Evolutionary conservation across 2,329 filamentous ascomycete species (phyloP), one percentile per base, ranked within the genome.

Genomic region (Hirsutella rhossiliensis): DNA sequence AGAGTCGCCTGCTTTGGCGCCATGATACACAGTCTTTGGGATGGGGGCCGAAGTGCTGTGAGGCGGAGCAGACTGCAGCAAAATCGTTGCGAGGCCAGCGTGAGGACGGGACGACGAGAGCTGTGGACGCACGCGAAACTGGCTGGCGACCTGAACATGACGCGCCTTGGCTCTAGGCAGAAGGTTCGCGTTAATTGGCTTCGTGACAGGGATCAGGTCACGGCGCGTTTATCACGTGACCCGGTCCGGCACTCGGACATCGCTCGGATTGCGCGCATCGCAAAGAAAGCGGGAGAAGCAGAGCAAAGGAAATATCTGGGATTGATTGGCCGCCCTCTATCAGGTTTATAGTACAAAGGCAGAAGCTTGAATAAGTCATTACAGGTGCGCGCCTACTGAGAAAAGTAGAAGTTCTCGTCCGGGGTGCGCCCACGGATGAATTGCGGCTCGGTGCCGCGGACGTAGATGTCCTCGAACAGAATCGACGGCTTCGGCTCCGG

Each of bases 401-500:
- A 84, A 70, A 87, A 95, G 74, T 94, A 96, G 71, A 82, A 92
- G 69, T 88, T 90, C 84, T 97, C 92, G 61, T 97, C 89, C 44
- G 83, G 76, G 47, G 84, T 88, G 50, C 90, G 78, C 56, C 90
- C 90, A 56, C 89, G 80, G 69, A 95, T 78, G 73, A 84, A 95
- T 60, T 80, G 71, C 46, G 89, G 89, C 78, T 96, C 90, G 49
- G 78, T 83, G 54, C 90, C 90, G 52, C 75, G 75, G 57, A 89
- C 88, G 68, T 95, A 97, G 64, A 96, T 94, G 66, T 96, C 90
- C 80, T 98, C 90, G 66, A 78, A 98, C 56, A 98, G 75, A 55
- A 92, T 92, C 67, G 87, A 77, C 44, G 81, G 71, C 49, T 78
- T 94, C 45, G 83, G 64, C 41, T 94, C 87, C 28, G 92, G 92